A percentile compares a stretch with the other conserved stretches of the same genome.
These are phyloP conservation scores for Suillus alpinus DNA, from an alignment of 768 basidiomycete species.

Conservation along the genomic window DNA sequence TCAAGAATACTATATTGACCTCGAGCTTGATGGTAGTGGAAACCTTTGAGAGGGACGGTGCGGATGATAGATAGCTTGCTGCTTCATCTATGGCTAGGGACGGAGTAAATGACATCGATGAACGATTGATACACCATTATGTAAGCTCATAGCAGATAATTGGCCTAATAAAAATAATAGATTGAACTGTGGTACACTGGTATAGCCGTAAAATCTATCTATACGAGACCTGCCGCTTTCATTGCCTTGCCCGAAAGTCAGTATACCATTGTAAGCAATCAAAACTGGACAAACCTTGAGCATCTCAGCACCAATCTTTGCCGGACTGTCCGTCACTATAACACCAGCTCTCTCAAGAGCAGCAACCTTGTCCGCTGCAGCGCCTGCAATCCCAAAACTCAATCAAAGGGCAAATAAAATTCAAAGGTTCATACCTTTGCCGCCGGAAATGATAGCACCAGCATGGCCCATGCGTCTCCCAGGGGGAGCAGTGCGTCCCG, in stretches of 20 bases:
- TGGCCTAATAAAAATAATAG: neutral
- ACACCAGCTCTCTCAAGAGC: constrained; percentile 90
- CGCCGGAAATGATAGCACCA: constrained; percentile 96
- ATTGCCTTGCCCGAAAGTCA: constrained; percentile 53
- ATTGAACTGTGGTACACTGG: neutral
- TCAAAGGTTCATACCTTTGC: constrained; percentile 65
- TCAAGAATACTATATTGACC: constrained; percentile 42
- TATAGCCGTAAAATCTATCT: constrained; percentile 28
- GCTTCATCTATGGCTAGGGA: constrained; percentile 54
- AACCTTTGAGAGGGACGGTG: constrained; percentile 52
- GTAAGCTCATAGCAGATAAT: constrained; percentile 24
- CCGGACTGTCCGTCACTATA: constrained; percentile 92
- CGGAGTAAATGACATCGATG: constrained; percentile 27
- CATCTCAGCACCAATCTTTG: constrained; percentile 89
- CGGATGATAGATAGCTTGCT: constrained; percentile 59
- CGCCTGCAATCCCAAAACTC: constrained; percentile 45
- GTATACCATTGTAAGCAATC: constrained; percentile 9
- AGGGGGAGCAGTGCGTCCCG: constrained; percentile 95
- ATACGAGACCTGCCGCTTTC: constrained; percentile 71
- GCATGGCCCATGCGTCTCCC: constrained; percentile 98
- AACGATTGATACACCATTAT: constrained; percentile 33
- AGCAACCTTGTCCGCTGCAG: constrained; percentile 90
- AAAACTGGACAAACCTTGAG: constrained; percentile 60
- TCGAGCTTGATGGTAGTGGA: constrained; percentile 68
- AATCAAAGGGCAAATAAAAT: neutral